These are phyloP conservation scores for Pseudocercospora crystallina DNA, from an alignment of 2,329 filamentous ascomycete genomes.

Conservation along the genomic window DNA sequence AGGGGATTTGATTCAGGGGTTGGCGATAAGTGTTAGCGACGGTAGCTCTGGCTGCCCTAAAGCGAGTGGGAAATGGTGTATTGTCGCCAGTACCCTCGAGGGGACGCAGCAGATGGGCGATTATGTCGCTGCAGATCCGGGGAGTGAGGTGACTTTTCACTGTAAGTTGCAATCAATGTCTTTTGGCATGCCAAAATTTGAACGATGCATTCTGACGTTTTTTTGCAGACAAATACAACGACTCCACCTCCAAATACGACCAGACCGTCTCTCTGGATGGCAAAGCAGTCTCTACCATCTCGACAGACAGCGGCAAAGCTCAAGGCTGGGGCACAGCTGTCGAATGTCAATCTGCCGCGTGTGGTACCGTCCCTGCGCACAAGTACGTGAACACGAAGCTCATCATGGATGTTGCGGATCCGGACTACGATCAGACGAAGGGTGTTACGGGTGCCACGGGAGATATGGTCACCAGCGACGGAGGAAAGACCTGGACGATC, in stretches of 20 bases:
- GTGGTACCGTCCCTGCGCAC: constrained; percentile 45
- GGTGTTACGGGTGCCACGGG: constrained; percentile 42
- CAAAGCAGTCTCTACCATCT: constrained; percentile 43
- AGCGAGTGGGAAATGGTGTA: constrained; percentile 38
- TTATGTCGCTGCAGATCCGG: constrained; percentile 18
- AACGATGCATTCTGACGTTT: neutral
- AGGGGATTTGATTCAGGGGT: constrained; percentile 51
- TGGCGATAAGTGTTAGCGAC: constrained; percentile 33
- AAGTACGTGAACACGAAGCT: constrained; percentile 44
- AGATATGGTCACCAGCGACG: constrained; percentile 42
- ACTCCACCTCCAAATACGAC: constrained; percentile 42
- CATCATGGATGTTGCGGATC: constrained; percentile 36
- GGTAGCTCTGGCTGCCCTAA: constrained; percentile 11
- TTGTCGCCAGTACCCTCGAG: constrained; percentile 47
- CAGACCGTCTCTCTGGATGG: constrained; percentile 38
- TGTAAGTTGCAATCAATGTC: constrained; percentile 25
- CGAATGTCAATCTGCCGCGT: constrained; percentile 33
- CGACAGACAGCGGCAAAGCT: constrained; percentile 33
- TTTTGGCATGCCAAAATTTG: neutral
- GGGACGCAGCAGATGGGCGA: constrained; percentile 24
- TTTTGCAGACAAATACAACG: constrained; percentile 40
- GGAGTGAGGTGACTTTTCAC: constrained; percentile 44
- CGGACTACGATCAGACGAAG: constrained; percentile 43
- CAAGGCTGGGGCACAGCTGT: constrained; percentile 10
- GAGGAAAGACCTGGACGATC: constrained; percentile 47